A percentile compares a stretch with the other conserved stretches of the same genome.
These are phyloP conservation scores for Scedosporium minutisporum DNA, from an alignment of 2,329 filamentous ascomycete genomes.

Conservation along the genomic window DNA sequence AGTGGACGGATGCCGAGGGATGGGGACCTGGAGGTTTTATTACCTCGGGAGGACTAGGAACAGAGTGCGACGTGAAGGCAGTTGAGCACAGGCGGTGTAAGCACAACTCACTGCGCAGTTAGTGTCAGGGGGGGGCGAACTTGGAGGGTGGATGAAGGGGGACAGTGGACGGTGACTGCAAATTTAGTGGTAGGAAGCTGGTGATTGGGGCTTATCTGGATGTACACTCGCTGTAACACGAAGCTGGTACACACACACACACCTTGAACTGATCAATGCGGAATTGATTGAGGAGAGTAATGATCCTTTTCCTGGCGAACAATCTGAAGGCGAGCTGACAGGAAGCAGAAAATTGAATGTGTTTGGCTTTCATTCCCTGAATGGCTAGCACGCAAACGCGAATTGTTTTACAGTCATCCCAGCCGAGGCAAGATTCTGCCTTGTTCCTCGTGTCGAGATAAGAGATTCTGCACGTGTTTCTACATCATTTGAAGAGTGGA, in stretches of 20 bases:
- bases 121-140: neutral
- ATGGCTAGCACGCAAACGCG: neutral
- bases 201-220: neutral
- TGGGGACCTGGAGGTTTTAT: neutral
- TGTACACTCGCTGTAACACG: too few relatives aligned
- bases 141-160: neutral
- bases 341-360: neutral
- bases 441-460: neutral
- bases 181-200: neutral
- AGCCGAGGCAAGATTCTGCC: neutral
- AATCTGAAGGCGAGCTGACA: neutral
- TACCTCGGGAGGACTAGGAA: neutral
- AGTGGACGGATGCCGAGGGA: neutral
- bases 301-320: neutral
- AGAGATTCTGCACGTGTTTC: neutral
- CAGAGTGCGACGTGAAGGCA: neutral
- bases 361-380: neutral
- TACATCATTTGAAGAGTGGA: neutral
- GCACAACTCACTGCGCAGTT: neutral
- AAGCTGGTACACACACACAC: too few relatives aligned
- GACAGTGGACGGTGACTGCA: neutral
- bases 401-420: neutral
- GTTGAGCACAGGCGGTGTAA: neutral
- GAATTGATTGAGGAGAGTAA: neutral
- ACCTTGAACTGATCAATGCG: too few relatives aligned